Conservation (phyloP, 2,329 filamentous ascomycete species). For the Ophiobolus disseminans region DNA sequence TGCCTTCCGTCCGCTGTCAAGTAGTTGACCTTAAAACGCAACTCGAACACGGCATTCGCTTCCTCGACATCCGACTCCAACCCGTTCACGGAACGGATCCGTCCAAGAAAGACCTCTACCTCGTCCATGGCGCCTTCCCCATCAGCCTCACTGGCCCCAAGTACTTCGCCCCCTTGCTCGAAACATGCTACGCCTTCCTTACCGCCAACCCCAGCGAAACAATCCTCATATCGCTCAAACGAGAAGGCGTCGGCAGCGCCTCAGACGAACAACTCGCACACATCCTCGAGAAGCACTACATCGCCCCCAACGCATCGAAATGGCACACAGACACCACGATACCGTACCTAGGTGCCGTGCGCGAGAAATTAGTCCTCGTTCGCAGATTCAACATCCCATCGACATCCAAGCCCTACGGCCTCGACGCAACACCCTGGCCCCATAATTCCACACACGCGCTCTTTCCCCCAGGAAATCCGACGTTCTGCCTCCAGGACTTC, state of each 20-base stretch:
- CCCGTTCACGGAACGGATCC: slow-evolving; percentile 64
- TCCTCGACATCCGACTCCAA: slow-evolving; percentile 89
- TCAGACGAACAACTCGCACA: slow-evolving; percentile 80
- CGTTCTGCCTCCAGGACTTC: slow-evolving; percentile 88
- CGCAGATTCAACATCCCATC: slow-evolving; percentile 72
- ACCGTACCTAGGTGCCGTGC: slow-evolving; percentile 77
- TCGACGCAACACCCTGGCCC: slow-evolving; percentile 74
- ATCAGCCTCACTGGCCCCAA: slow-evolving; percentile 83
- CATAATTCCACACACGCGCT: slow-evolving; percentile 84
- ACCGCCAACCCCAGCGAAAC: slow-evolving; percentile 79
- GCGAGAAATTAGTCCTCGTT: slow-evolving; percentile 83
- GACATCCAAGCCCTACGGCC: slow-evolving; percentile 44
- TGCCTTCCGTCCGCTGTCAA: slow-evolving; percentile 94
- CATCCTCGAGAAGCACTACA: slow-evolving; percentile 76
- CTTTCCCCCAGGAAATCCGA: slow-evolving; percentile 62
- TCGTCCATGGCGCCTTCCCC: slow-evolving; percentile 91
- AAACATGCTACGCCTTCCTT: slow-evolving; percentile 76
- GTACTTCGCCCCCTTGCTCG: slow-evolving; percentile 76
- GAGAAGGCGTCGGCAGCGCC: slow-evolving; percentile 82
- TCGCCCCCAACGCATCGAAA: slow-evolving; percentile 60
- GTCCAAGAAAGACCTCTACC: slow-evolving; percentile 71
- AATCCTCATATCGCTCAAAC: slow-evolving; percentile 85
- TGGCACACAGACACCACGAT: slow-evolving; percentile 82
- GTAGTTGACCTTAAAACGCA: slow-evolving; percentile 78
- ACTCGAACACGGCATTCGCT: slow-evolving; percentile 87